These are phyloP conservation scores for Protostelium mycophagum DNA, from an alignment of 78 protist genomes.

Conservation along the genomic window DNA sequence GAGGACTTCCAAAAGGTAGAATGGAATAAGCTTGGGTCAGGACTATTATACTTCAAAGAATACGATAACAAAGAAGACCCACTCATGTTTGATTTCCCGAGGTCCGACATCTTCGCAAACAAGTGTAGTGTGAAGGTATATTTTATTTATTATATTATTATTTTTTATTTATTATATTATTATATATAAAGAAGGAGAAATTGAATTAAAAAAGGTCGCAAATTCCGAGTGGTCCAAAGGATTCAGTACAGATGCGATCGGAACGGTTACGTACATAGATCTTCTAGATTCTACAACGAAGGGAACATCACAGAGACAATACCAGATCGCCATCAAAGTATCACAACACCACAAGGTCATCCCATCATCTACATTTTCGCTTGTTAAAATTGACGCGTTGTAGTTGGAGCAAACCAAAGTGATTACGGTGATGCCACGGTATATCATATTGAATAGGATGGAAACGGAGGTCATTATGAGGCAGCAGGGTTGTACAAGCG, in stretches of 20 bases:
- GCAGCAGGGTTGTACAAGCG: neutral
- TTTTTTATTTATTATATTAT: too few species aligned
- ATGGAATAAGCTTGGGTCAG: neutral
- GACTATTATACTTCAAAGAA: neutral
- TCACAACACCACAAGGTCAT: neutral
- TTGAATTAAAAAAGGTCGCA: neutral
- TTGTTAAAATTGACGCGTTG: too few species aligned
- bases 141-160: too few species aligned
- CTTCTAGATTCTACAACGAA: neutral
- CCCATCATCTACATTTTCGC: neutral
- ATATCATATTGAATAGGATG: neutral
- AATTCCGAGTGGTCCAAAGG: neutral
- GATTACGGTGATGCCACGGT: neutral
- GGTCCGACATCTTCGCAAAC: neutral
- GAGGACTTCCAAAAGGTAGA: neutral
- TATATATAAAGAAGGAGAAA: too few species aligned
- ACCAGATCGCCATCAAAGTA: neutral
- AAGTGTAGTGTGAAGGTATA: neutral
- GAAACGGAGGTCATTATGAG: neutral
- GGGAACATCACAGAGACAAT: neutral
- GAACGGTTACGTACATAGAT: neutral
- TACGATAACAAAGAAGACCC: neutral
- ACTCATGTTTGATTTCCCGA: neutral
- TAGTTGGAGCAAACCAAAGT: neutral
- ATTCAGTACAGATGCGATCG: neutral